These are phyloP conservation scores for Oxytropis ochrocephala DNA, from an alignment of 306 rosid species.

Conservation along the genomic window DNA sequence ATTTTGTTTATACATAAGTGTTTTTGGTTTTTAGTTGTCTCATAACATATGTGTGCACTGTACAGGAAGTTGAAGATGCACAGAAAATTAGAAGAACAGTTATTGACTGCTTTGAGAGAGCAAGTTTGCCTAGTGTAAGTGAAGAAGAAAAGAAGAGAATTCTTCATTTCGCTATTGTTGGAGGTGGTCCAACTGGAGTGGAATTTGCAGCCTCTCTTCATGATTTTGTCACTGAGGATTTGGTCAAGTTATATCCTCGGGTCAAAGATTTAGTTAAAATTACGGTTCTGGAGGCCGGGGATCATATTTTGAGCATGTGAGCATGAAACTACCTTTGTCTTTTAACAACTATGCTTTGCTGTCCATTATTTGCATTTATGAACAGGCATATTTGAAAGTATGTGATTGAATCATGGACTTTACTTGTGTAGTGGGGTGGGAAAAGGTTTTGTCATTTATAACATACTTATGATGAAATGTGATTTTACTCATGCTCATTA, in stretches of 20 bases:
- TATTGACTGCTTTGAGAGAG: conserved; percentile 92
- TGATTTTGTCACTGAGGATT: conserved; percentile 81
- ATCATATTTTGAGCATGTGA: conserved; percentile 82
- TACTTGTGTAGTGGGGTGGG: background rate
- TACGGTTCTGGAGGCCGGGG: conserved; percentile 90
- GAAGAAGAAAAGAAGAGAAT: conserved; percentile 85
- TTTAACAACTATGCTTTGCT: background rate
- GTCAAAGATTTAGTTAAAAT: conserved; percentile 68
- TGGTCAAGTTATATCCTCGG: conserved; percentile 67
- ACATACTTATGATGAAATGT: background rate
- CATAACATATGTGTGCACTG: background rate
- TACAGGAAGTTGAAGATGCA: conserved; percentile 99
- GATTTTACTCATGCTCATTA: conserved; percentile 11
- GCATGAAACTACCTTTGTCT: conserved; percentile 1
- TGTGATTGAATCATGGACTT: conserved; percentile 14
- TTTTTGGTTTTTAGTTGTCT: conserved; percentile 8
- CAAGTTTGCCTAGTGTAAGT: conserved; percentile 70
- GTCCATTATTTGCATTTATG: background rate
- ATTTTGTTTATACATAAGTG: background rate
- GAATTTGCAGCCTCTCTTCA: conserved; percentile 97
- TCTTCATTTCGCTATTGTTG: conserved; percentile 95
- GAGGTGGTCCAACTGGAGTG: conserved; percentile 99
- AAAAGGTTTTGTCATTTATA: background rate
- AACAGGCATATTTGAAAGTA: conserved; percentile 44
- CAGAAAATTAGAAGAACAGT: conserved; percentile 89